phyloP scores from a whole-genome alignment of 2,329 filamentous ascomycete species.

The Esteya vermicola region DNA sequence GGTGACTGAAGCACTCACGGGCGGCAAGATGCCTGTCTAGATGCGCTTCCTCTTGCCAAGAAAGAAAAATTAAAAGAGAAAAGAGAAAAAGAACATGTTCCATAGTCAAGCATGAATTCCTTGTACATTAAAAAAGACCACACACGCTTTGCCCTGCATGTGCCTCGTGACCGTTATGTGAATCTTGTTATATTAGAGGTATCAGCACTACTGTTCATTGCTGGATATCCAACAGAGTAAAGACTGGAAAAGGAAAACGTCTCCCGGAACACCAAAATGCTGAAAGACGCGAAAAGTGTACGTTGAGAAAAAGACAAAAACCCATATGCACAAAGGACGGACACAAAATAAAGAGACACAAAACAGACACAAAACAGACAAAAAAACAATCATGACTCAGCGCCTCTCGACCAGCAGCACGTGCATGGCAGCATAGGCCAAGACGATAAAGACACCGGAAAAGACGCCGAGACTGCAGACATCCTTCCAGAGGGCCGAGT shows the following conservation, averaged over 20 bases:
- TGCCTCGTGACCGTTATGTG: too few species aligned
- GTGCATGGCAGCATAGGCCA: conserved; percentile 91
- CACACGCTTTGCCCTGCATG: too few species aligned
- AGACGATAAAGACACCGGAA: conserved; percentile 65
- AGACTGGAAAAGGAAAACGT: neutral
- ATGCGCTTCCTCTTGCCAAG: too few species aligned
- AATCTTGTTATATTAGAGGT: too few species aligned
- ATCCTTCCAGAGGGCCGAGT: conserved; percentile 72
- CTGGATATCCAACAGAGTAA: too few species aligned
- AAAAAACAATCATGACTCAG: conserved; percentile 18
- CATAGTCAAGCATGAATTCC: too few species aligned
- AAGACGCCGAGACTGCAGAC: conserved; percentile 71
- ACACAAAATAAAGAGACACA: neutral
- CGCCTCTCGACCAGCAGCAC: conserved; percentile 80
- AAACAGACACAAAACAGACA: neutral
- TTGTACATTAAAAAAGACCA: too few species aligned
- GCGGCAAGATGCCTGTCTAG: conserved; percentile 33
- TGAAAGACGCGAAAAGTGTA: too few species aligned
- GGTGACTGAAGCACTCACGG: conserved; percentile 44
- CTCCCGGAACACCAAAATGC: neutral
- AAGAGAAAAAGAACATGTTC: too few species aligned
- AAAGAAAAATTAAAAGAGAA: too few species aligned
- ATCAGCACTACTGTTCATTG: too few species aligned
- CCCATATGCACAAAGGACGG: neutral
- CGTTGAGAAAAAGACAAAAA: too few species aligned